Conservation (phyloP, 495 filamentous ascomycete genomes). For the Aspergillus egyptiacus region DNA sequence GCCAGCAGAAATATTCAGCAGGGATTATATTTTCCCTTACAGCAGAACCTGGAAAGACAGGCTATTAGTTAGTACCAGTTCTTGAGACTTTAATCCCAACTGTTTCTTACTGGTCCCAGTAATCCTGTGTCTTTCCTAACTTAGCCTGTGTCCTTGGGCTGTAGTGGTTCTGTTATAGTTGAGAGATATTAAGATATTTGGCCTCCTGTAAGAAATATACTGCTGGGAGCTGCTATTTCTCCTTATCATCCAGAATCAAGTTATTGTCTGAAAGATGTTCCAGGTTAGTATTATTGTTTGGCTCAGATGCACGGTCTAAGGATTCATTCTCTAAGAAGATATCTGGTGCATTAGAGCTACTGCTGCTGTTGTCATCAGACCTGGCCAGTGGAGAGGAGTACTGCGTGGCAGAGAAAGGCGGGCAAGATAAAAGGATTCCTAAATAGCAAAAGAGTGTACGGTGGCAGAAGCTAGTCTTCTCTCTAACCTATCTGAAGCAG, state of each 20-base stretch:
- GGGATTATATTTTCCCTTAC: constrained; percentile 18
- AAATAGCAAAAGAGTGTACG: background rate
- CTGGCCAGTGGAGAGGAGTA: background rate
- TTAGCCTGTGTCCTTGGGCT: constrained; percentile 22
- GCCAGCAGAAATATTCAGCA: constrained; percentile 17
- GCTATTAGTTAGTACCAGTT: constrained; percentile 11
- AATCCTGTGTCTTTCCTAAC: constrained; percentile 22
- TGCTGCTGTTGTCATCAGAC: background rate
- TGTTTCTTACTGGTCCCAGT: constrained; percentile 24
- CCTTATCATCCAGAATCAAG: constrained; percentile 21
- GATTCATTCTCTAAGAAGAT: background rate
- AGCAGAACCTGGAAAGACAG: constrained; percentile 22
- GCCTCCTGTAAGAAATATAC: constrained; percentile 24
- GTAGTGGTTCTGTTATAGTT: constrained; percentile 28
- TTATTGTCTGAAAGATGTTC: constrained; percentile 23
- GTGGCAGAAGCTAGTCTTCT: too few species aligned
- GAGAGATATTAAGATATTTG: constrained; percentile 23
- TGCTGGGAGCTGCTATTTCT: constrained; percentile 20
- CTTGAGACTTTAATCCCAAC: background rate
- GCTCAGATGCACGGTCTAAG: constrained; percentile 16
- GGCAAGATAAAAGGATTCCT: background rate
- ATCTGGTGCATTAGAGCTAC: background rate
- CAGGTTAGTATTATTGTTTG: constrained; percentile 15
- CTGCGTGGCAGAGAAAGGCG: background rate
- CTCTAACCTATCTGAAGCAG: too few species aligned